These are phyloP conservation scores for Cystobasidium pallidum DNA, from an alignment of 1,284 basidiomycete genomes.

Conservation along the genomic window DNA sequence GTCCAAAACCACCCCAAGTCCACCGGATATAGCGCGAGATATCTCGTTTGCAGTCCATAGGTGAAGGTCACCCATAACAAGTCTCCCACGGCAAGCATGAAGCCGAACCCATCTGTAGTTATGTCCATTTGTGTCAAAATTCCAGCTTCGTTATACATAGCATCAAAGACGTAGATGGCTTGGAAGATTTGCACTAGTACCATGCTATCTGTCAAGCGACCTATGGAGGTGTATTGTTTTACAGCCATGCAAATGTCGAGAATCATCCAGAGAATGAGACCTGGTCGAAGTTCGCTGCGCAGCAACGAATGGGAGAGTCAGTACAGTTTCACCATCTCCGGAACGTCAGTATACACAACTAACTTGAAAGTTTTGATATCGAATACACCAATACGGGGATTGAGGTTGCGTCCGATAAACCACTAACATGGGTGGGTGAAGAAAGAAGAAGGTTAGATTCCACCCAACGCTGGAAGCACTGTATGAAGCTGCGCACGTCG, in stretches of 20 bases:
- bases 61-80: conserved; percentile 93
- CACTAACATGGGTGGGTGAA: too few species aligned
- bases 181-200: conserved; percentile 86
- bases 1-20: conserved; percentile 73
- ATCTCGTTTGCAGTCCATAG: conserved; percentile 91
- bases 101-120: conserved; percentile 95
- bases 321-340: too few species aligned
- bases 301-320: too few species aligned
- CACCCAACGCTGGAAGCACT: too few species aligned
- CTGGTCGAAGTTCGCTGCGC: conserved; percentile 78
- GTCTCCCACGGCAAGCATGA: conserved; percentile 96
- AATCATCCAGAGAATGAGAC: conserved; percentile 91
- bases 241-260: conserved; percentile 90
- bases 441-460: too few species aligned
- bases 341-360: conserved; percentile 32
- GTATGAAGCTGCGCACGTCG: too few species aligned
- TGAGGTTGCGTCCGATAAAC: conserved; percentile 94
- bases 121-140: conserved; percentile 94
- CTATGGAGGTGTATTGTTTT: conserved; percentile 77
- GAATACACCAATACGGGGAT: conserved; percentile 81
- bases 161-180: conserved; percentile 82
- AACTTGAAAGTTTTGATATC: conserved; percentile 92
- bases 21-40: conserved; percentile 82
- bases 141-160: conserved; percentile 80
- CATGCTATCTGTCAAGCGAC: conserved; percentile 85